phyloP scores from a whole-genome alignment of 169 alveolate species.

The Plasmodium malariae region DNA sequence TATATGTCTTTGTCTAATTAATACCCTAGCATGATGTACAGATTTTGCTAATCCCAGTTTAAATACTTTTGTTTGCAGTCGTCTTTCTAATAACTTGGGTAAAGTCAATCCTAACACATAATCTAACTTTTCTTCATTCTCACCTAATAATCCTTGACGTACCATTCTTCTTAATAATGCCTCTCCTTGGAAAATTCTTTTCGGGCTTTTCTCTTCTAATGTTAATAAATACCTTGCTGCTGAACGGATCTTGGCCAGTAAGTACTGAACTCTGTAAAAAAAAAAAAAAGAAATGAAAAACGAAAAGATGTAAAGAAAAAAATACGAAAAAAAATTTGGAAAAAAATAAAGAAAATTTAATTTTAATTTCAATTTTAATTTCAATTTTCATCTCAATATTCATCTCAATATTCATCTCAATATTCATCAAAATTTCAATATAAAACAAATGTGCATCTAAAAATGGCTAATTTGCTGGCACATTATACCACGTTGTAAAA shows the following conservation, averaged over 20 bases:
- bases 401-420: too few relatives aligned
- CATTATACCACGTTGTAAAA: too few relatives aligned
- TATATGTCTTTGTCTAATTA: slow-evolving; percentile 99
- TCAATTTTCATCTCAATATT: too few relatives aligned
- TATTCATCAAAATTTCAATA: too few relatives aligned
- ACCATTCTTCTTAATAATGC: slow-evolving; percentile 99
- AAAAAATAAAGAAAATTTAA: not conserved
- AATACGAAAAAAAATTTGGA: slow-evolving; percentile 8
- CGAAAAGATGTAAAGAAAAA: not conserved
- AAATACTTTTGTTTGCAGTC: slow-evolving; percentile 99
- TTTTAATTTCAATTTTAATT: too few relatives aligned
- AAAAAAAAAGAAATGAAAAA: not conserved
- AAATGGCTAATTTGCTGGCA: too few relatives aligned
- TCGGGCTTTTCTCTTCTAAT: slow-evolving; percentile 96
- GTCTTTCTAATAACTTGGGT: slow-evolving; percentile 98
- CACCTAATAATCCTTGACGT: slow-evolving; percentile 97
- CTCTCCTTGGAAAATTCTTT: slow-evolving; percentile 98
- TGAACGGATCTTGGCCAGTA: slow-evolving; percentile 98
- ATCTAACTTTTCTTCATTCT: slow-evolving; percentile 98
- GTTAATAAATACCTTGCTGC: slow-evolving; percentile 99
- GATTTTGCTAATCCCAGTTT: slow-evolving; percentile 97
- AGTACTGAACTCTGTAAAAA: slow-evolving; percentile 94
- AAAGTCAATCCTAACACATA: slow-evolving; percentile 98
- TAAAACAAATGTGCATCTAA: too few relatives aligned
- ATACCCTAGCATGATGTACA: slow-evolving; percentile 99